phyloP scores from a whole-genome alignment of 1,139 yeast genomes.

The Hyphopichia pseudoburtonii region DNA sequence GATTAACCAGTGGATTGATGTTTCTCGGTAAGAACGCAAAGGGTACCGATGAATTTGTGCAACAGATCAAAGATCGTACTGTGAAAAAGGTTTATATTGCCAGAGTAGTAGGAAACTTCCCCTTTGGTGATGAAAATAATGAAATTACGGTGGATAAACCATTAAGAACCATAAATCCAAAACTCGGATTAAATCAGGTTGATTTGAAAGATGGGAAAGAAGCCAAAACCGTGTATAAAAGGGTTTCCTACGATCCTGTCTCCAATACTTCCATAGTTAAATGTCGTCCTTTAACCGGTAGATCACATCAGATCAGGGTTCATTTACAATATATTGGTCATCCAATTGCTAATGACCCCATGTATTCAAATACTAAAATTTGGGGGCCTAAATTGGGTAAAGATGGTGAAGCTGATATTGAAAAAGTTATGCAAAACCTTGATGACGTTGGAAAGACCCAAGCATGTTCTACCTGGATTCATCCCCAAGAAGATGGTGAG shows the following conservation, averaged over 20 bases:
- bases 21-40: conserved; percentile 80
- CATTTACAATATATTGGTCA: conserved; percentile 84
- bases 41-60: conserved; percentile 77
- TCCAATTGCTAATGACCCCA: conserved; percentile 94
- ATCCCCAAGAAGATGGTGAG: conserved; percentile 62
- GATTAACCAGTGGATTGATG: conserved; percentile 94
- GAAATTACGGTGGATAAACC: conserved; percentile 66
- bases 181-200: conserved; percentile 73
- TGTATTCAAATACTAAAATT: conserved; percentile 62
- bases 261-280: conserved; percentile 67
- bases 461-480: conserved; percentile 68
- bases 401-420: conserved; percentile 49
- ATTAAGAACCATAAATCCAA: conserved; percentile 70
- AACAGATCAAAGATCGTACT: conserved; percentile 70
- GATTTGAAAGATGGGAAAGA: conserved; percentile 66
- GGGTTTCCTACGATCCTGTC: conserved; percentile 60
- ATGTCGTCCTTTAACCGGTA: conserved; percentile 84
- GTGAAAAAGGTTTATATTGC: conserved; percentile 86
- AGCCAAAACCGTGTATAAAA: conserved; percentile 51
- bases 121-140: conserved; percentile 30
- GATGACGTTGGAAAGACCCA: conserved; percentile 68
- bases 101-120: conserved; percentile 83
- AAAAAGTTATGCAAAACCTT: conserved; percentile 45
- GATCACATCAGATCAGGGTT: conserved; percentile 93
- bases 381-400: conserved; percentile 72